Base-by-base conservation (phyloP, 176 grass and related monocot species). In the Oryza meyeriana region DNA sequence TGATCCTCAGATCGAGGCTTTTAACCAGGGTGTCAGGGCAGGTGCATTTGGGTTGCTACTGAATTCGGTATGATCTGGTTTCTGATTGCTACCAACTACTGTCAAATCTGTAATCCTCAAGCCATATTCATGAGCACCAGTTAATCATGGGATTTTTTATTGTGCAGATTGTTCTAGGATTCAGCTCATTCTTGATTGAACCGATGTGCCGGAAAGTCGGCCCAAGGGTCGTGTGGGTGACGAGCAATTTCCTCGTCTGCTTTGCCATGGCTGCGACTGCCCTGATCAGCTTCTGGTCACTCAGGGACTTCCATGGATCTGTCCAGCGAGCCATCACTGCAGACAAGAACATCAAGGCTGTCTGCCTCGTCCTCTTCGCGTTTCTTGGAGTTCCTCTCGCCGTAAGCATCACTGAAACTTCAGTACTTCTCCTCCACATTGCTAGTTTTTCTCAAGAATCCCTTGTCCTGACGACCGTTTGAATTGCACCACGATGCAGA, bases 21-120 rank as follows among this genome's bases (percentile, higher is more conserved):
- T 92, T 32, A 59, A 93, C 71, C 68, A 79, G 61, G 96, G 93
- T 34, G 91, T 95, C 79, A 86, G 96, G 72, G 64, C 88, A 26
- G 96, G 96, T 14, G 85, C 93, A 28, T 88, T 99, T 20, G 93
- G 96, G 41, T 64, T 99, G 72, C 87, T 99, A 8, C 79, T 99
- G 59, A 99, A 99, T 83, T 99, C 93, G 72, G 93, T 98, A 81
- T 76, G 86, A 68, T 29, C 2, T 29, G 13, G 2, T 13, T 61
- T 58, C 25, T 45, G 6, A 24, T 17, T 42, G 77, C 35, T 13
- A 38, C 33, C 33, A 64, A 5, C 4, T 77, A 1, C 39, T 39
- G 5, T 13, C 44, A 59, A 69, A 76, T 42, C 38, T 59, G 8
- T 66, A 48, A 47, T 32, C 10, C 22, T 75, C 12, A 32, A 30